Base-by-base conservation (phyloP, 495 filamentous ascomycete species). In the Polyplosphaeria fusca region DNA sequence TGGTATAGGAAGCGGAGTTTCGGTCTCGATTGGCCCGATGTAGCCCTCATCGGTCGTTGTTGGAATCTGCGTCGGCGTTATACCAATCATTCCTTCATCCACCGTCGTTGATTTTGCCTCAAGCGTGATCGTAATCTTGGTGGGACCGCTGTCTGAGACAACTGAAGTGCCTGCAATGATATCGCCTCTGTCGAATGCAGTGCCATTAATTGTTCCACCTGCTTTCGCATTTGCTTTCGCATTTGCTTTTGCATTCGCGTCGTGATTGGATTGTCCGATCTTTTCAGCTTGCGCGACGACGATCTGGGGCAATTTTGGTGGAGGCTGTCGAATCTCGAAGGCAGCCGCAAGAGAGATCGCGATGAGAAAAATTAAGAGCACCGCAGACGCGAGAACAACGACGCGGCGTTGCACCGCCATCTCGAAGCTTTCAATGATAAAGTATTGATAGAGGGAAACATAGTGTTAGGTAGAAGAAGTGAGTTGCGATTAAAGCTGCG, bases 1-100 rank as follows among this genome's bases (percentile, higher is more conserved):
- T 16, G 16, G 55, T 45, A 2, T 40, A 25, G 35, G 37, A 5
- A 27, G 18, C 18, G 52, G 43, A 2, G 19, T 9, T 25, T 5
- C 4, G 2, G 55, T 46, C 26, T 59, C 39, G 20, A 52, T 38
- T 5, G 49, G 50, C 7, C 57, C 50, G 16, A 60, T 60, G 35
- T 53, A 60, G 27, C 48, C 57, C 26, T 51, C 47, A 25, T 59
- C 55, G 18, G 23, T 44, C 7, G 43, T 28, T 2, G 47, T 43
- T 18, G 25, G 13, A 2, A 16, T 16, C 24, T 47, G 26, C 19
- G 55, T 51, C 19, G 27, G 47, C 16, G 40, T 52, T n/a, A 35
- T n/a, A 9, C 55, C 55, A 47, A 59, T 59, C 14, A 59, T n/a
- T 5, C 55, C 55, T 45, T 59, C 35, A 5, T 32, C 40, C 5